Evolutionary conservation across 2,329 filamentous ascomycete genomes (phyloP).

Genomic region (Diaporthe amygdali): DNA sequence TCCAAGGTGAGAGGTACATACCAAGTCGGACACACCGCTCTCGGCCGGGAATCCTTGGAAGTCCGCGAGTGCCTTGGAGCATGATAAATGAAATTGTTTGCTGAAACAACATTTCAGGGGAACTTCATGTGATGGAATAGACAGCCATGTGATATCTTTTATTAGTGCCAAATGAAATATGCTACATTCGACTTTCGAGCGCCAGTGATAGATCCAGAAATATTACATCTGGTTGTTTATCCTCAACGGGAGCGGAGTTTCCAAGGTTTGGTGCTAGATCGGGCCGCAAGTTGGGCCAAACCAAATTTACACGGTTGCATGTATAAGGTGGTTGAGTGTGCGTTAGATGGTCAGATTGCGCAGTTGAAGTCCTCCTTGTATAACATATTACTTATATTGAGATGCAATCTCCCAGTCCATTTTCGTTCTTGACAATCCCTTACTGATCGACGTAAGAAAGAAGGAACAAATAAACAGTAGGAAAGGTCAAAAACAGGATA

Average conservation of each 20-base stretch:
- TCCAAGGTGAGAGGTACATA: neutral
- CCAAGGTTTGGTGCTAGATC: no score
- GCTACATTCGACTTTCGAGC: neutral
- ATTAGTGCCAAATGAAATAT: neutral
- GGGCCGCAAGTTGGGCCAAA: no score
- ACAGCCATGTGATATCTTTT: neutral
- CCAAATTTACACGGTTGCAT: no score
- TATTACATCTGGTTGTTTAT: neutral
- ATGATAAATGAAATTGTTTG: constrained; percentile 4
- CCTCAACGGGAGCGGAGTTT: neutral
- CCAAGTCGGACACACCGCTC: neutral
- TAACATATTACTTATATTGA: no score
- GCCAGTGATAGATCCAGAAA: neutral
- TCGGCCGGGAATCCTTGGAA: neutral
- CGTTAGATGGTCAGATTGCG: no score
- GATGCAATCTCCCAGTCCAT: no score
- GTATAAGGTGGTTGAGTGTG: no score
- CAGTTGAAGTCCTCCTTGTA: no score
- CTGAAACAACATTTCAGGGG: neutral
- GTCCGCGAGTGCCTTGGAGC: neutral
- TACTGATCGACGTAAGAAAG: no score
- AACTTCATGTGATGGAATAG: neutral
- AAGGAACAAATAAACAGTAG: no score
- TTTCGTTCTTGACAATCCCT: no score
- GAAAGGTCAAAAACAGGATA: no score